Base-by-base conservation (phyloP, 345 rosid genomes). In the Erysimum cheiranthoides region DNA sequence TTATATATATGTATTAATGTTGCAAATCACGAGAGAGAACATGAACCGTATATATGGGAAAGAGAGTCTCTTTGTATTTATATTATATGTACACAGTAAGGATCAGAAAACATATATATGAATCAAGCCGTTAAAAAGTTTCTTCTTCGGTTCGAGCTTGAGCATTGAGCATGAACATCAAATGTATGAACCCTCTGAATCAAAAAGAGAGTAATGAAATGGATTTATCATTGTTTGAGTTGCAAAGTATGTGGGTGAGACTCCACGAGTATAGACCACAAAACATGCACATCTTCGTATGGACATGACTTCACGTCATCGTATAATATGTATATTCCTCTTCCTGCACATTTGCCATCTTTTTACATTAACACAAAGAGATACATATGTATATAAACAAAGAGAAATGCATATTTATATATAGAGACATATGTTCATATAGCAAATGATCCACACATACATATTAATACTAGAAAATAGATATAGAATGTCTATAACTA, bases 241-340 rank as follows among this genome's bases (percentile, higher is more conserved):
- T 83, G 81, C 71, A 79, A 46, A 60, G 88, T 53, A 34, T 88
- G 85, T 62, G 85, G 25, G 53, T 87, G 85, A n/a, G 98, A 85
- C 63, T 93, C 96, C 77, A 91, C 96, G 9, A 91, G 86, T 76
- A 91, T 89, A 57, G 96, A 91, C 98, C 93, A 89, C 30, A 93
- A 88, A 6, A 91, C 87, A 43, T 92, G 98, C 45, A 91, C 97
- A 83, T 93, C 97, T 85, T 94, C 97, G 36, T 80, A 92, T 25
- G 88, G 87, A 71, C 96, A 91, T 16, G 98, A 88, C 76, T 91
- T 91, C 66, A 91, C 97, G 82, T 91, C 98, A 75, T 88, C 96
- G 32, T 91, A 88, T 70, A 93, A 78, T 80, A 94, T 89, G 84
- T 88, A 88, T 76, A 91, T 84, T 76, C 91, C 97, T 87, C 87